Percentiles rank a stretch among this genome's conserved stretches.
Conservation (phyloP, 1,139 yeast species). For the Blastobotrys petasosporus region DNA sequence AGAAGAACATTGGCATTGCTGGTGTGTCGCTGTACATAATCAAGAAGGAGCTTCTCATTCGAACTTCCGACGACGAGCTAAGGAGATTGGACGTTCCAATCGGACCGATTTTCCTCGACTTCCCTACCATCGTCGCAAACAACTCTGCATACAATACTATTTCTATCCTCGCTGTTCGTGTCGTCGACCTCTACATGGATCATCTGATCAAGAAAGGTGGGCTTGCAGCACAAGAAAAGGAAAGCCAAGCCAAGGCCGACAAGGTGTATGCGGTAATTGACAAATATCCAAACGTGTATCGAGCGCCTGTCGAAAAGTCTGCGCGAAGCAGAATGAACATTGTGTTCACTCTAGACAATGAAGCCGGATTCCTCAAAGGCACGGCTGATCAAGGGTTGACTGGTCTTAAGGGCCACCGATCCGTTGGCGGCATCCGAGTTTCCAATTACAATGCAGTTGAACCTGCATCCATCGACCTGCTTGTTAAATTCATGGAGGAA, state of each 20-base stretch:
- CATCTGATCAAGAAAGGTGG: slow-evolving; percentile 60
- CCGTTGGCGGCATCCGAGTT: slow-evolving; percentile 96
- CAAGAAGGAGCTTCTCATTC: slow-evolving; percentile 68
- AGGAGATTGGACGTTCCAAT: slow-evolving; percentile 58
- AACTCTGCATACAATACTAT: slow-evolving; percentile 93
- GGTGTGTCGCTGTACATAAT: slow-evolving; percentile 89
- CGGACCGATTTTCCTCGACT: slow-evolving; percentile 83
- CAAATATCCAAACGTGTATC: slow-evolving; percentile 55
- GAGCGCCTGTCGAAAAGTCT: slow-evolving; percentile 55
- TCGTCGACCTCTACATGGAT: slow-evolving; percentile 71
- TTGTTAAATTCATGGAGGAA: slow-evolving; percentile 53
- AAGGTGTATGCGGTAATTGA: slow-evolving; percentile 61
- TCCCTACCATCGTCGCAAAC: slow-evolving; percentile 77
- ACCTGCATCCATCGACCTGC: slow-evolving; percentile 52
- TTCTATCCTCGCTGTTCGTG: slow-evolving; percentile 85
- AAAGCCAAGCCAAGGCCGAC: slow-evolving; percentile 56
- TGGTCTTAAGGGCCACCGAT: slow-evolving; percentile 92
- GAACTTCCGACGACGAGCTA: slow-evolving; percentile 59
- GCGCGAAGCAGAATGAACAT: slow-evolving; percentile 88
- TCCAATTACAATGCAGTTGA: slow-evolving; percentile 82
- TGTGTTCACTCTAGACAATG: slow-evolving; percentile 66
- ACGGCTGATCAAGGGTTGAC: slow-evolving; percentile 53
- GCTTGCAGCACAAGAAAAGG: slow-evolving; percentile 47
- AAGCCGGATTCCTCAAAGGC: slow-evolving; percentile 58
- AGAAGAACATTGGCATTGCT: slow-evolving; percentile 93